Conservation (phyloP, 306 rosid genomes). For the Astragalus membranaceus region DNA sequence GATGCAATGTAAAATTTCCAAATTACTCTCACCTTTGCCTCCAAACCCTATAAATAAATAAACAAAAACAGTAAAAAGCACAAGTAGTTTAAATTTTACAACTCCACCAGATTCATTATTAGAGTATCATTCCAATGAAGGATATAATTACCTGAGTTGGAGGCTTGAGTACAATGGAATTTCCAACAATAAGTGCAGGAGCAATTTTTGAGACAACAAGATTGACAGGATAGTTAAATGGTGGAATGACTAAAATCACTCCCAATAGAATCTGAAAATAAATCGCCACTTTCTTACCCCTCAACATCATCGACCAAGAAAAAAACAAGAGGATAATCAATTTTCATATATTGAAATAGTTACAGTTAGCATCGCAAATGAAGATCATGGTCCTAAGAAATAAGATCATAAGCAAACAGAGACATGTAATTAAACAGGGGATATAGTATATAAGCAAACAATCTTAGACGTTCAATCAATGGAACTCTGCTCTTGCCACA, state of each 20-base stretch:
- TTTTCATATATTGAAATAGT: no score
- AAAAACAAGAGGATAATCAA: no score
- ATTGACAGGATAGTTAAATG: conserved; percentile 88
- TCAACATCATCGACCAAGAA: no score
- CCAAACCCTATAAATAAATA: conserved; percentile 14
- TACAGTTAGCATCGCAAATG: no score
- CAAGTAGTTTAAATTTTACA: neutral
- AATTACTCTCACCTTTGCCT: conserved; percentile 49
- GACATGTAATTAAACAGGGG: no score
- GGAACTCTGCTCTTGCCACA: no score
- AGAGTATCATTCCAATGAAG: neutral
- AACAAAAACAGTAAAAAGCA: neutral
- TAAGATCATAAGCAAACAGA: no score
- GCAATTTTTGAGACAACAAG: conserved; percentile 88
- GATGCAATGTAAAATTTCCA: conserved; percentile 62
- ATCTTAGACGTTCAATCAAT: no score
- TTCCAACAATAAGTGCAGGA: conserved; percentile 85
- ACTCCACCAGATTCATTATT: neutral
- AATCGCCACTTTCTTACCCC: no score
- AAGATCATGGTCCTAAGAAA: no score
- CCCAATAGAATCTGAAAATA: conserved; percentile 78
- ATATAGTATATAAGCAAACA: no score
- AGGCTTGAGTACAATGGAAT: conserved; percentile 90
- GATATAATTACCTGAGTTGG: conserved; percentile 67
- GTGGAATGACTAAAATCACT: conserved; percentile 81